phyloP scores from a whole-genome alignment of 306 rosid species.

The Cucurbita argyrosperma region DNA sequence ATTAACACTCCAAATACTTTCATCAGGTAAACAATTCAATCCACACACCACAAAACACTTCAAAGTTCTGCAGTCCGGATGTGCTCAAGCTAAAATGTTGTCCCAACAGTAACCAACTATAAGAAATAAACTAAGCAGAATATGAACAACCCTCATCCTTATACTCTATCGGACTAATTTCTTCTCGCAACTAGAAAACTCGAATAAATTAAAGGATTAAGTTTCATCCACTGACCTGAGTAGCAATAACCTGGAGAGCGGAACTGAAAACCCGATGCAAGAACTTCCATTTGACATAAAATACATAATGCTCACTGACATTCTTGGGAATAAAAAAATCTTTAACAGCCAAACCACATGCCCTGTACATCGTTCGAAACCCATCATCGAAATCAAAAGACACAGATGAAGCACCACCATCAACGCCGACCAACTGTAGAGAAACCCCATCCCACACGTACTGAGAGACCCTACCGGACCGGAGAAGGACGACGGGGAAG shows the following conservation, averaged over 20 bases:
- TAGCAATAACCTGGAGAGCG: conserved; percentile 79
- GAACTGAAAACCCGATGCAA: conserved; percentile 89
- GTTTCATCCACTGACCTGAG: conserved; percentile 38
- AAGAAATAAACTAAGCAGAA: background rate
- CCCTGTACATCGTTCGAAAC: conserved; percentile 18
- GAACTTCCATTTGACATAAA: conserved; percentile 75
- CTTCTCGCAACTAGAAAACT: background rate
- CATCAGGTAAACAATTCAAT: background rate
- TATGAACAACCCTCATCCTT: background rate
- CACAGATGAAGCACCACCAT: conserved; percentile 19
- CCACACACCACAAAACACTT: background rate
- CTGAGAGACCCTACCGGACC: conserved; percentile 48
- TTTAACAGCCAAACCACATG: conserved; percentile 21
- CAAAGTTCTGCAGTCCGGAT: background rate
- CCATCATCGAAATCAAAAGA: conserved; percentile 22
- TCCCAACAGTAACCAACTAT: background rate
- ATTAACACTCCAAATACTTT: background rate
- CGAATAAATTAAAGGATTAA: too few species aligned
- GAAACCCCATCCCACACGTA: conserved; percentile 55
- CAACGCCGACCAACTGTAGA: conserved; percentile 45
- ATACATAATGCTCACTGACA: conserved; percentile 37
- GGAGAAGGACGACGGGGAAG: conserved; percentile 49
- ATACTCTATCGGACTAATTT: background rate
- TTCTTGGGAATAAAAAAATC: conserved; percentile 58
- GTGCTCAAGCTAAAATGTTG: background rate